Base-by-base conservation (phyloP, 2,329 filamentous ascomycete species). In the Chlorencoelia australis region DNA sequence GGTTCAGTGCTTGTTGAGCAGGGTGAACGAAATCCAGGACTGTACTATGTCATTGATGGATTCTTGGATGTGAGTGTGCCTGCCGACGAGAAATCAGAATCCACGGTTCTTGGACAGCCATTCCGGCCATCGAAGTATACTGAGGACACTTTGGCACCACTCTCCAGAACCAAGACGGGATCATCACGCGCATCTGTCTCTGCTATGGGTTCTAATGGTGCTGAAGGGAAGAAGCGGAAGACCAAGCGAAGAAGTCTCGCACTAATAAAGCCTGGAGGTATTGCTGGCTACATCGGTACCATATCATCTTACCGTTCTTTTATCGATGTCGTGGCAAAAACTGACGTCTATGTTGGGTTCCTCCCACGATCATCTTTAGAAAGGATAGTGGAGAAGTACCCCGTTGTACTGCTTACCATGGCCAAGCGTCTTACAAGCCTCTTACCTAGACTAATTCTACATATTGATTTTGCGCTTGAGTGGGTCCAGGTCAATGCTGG, bases 21-120 rank as follows among this genome's bases (percentile, higher is more conserved):
- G 62, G 89, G 91, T 7, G 91, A 98, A 58, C 75, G 91, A n/a
- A 94, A 93, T 49, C 91, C 91, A 0, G 91, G 91, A 0, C 59
- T 98, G 1, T 98, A 98, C 62, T 98, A 98, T 59, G 89, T 98
- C 3, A 82, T 98, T 33, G 91, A 98, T 57, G 91, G 91, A 0
- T 98, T 98, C 51, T 65, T 98, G 22, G 91, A 98, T 52, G 88
- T 96, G 28, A 87, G 86, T 43, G 80, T 93, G n/a, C 79, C 84
- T 2, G 66, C 75, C 0, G 75, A 79, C 21, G 52, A 53, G 3
- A 53, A 48, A 13, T 43, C 43, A 7, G 48, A 56, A n/a, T 42
- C 49, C 3, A 46, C 48, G 17, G 50, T 56, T 3, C 35, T 58
- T 21, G 53, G 53, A 7, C 39, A 46, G 21, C 42, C 47, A 9